Percentiles rank a stretch among this genome's conserved stretches.
Evolutionary conservation across 1,139 yeast genomes (phyloP).

Genomic region (Wickerhamomyces sp.): DNA sequence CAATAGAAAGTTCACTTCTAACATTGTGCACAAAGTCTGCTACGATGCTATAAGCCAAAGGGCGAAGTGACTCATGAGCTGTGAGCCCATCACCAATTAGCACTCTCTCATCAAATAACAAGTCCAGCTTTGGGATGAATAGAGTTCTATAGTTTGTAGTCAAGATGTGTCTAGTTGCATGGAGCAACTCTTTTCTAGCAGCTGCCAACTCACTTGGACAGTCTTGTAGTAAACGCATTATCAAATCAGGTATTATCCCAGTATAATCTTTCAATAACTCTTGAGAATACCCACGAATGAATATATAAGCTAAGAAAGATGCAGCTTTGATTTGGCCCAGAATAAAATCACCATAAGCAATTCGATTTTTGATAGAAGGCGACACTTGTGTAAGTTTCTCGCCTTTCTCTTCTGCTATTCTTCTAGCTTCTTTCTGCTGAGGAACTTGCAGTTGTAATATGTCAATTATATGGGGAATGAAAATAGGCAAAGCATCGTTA

Average conservation of each 20-base stretch:
- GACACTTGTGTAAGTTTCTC: constrained; percentile 48
- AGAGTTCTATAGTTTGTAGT: constrained; percentile 82
- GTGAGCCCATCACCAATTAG: constrained; percentile 92
- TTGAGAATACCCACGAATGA: constrained; percentile 77
- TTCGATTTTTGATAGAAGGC: constrained; percentile 72
- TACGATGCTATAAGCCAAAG: constrained; percentile 91
- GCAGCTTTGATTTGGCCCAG: constrained; percentile 97
- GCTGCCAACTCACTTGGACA: constrained; percentile 95
- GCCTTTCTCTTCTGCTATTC: constrained; percentile 52
- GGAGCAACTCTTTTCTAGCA: constrained; percentile 88
- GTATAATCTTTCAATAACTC: constrained; percentile 61
- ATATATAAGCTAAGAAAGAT: constrained; percentile 88
- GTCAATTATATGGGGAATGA: constrained; percentile 78
- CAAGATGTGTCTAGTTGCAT: constrained; percentile 90
- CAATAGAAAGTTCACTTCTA: constrained; percentile 75
- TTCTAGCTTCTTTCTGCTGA: constrained; percentile 62
- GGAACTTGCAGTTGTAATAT: constrained; percentile 73
- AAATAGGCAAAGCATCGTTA: constrained; percentile 63
- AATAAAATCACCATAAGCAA: constrained; percentile 83
- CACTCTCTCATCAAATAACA: constrained; percentile 80
- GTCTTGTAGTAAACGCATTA: constrained; percentile 82
- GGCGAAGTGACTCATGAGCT: constrained; percentile 77
- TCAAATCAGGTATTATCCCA: constrained; percentile 78
- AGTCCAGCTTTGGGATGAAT: constrained; percentile 81
- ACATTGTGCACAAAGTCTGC: constrained; percentile 96